phyloP scores from a whole-genome alignment of 805 yeast genomes.

The Suhomyces emberorum region DNA sequence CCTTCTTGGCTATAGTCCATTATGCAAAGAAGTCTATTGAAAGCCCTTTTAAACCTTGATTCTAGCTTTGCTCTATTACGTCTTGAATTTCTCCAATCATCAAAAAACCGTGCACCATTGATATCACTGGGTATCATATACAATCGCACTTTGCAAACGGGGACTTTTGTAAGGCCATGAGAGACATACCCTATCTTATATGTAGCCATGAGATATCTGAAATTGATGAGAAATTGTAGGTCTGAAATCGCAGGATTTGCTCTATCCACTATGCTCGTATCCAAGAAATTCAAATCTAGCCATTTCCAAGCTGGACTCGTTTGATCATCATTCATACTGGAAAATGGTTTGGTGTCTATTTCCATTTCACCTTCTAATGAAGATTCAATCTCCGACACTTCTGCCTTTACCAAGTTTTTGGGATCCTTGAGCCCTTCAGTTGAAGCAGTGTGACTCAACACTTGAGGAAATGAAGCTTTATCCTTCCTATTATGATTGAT shows the following conservation, averaged over 20 bases:
- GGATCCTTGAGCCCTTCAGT: not conserved
- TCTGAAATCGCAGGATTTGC: slow-evolving; percentile 25
- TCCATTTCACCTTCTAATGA: too few relatives aligned
- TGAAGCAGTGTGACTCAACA: too few relatives aligned
- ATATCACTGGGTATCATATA: slow-evolving; percentile 49
- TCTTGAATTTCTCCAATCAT: slow-evolving; percentile 32
- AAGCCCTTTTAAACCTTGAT: slow-evolving; percentile 23
- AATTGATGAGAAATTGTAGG: slow-evolving; percentile 41
- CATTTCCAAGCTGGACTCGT: slow-evolving; percentile 50
- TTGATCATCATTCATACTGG: too few relatives aligned
- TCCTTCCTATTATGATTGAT: too few relatives aligned
- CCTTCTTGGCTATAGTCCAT: slow-evolving; percentile 41
- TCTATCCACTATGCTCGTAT: slow-evolving; percentile 5
- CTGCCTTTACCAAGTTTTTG: not conserved
- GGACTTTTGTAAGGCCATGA: not conserved
- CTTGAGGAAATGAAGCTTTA: too few relatives aligned
- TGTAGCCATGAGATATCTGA: slow-evolving; percentile 44
- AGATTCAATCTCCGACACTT: too few relatives aligned
- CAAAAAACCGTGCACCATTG: slow-evolving; percentile 27
- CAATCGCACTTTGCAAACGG: slow-evolving; percentile 37
- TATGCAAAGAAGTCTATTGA: slow-evolving; percentile 36
- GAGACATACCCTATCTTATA: slow-evolving; percentile 22
- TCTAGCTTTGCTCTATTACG: slow-evolving; percentile 27
- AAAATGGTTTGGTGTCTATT: too few relatives aligned
- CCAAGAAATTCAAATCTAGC: slow-evolving; percentile 46